phyloP scores from a whole-genome alignment of 2,329 filamentous ascomycete genomes.

The Dothideomycetes sp. region DNA sequence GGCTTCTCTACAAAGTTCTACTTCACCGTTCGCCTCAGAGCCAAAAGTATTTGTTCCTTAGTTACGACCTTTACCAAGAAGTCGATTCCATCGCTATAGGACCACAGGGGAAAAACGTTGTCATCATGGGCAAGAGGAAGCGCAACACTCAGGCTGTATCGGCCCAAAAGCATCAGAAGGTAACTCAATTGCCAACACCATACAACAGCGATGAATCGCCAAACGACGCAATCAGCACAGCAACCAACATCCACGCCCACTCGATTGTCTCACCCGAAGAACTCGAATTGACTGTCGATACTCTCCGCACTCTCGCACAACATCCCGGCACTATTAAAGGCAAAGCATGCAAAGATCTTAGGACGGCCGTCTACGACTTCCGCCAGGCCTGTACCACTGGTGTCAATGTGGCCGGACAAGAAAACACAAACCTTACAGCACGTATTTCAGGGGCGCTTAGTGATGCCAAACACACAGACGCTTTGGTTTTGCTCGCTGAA shows the following conservation, averaged over 20 bases:
- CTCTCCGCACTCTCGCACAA: constrained; percentile 48
- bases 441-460: constrained; percentile 56
- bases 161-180: constrained; percentile 4
- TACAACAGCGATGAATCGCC: not conserved
- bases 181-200: constrained; percentile 1
- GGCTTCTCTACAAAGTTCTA: no score
- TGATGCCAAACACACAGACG: constrained; percentile 58
- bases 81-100: no score
- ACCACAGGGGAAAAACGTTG: no score
- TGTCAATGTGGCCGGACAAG: constrained; percentile 47
- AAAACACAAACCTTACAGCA: constrained; percentile 55
- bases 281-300: constrained; percentile 58
- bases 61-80: no score
- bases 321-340: constrained; percentile 58
- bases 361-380: constrained; percentile 60
- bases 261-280: constrained; percentile 54
- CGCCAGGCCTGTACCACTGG: constrained; percentile 60
- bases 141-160: constrained; percentile 5
- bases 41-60: no score
- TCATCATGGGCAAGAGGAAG: constrained; percentile 15
- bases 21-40: no score
- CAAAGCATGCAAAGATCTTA: constrained; percentile 57
- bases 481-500: constrained; percentile 56
- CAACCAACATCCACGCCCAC: constrained; percentile 19
- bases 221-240: constrained; percentile 35